Evolutionary conservation across 345 rosid species (phyloP).

Genomic region (Arabidopsis thaliana): TAIR10.1 NC_003075.7:12233001-12233500

Average conservation of each 20-base stretch:
- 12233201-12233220: too few species aligned
- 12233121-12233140: too few species aligned
- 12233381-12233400: slow-evolving; percentile 50
- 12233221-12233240: not conserved
- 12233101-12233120: too few species aligned
- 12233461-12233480: slow-evolving; percentile 28
- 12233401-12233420: slow-evolving; percentile 43
- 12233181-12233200: not conserved
- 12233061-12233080: not conserved
- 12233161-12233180: not conserved
- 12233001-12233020: too few species aligned
- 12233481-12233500: slow-evolving; percentile 33
- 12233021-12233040: not conserved
- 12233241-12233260: slow-evolving; percentile 10
- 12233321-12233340: slow-evolving; percentile 82
- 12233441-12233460: slow-evolving; percentile 46
- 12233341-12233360: slow-evolving; percentile 41
- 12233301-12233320: slow-evolving; percentile 30
- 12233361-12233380: slow-evolving; percentile 64
- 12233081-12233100: not conserved
- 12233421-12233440: slow-evolving; percentile 43
- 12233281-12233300: slow-evolving; percentile 14
- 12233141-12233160: not conserved
- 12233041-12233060: not conserved
- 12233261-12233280: slow-evolving; percentile 36